Base-by-base conservation (phyloP, 2,329 filamentous ascomycete genomes). In the Penicillium olsonii region DNA sequence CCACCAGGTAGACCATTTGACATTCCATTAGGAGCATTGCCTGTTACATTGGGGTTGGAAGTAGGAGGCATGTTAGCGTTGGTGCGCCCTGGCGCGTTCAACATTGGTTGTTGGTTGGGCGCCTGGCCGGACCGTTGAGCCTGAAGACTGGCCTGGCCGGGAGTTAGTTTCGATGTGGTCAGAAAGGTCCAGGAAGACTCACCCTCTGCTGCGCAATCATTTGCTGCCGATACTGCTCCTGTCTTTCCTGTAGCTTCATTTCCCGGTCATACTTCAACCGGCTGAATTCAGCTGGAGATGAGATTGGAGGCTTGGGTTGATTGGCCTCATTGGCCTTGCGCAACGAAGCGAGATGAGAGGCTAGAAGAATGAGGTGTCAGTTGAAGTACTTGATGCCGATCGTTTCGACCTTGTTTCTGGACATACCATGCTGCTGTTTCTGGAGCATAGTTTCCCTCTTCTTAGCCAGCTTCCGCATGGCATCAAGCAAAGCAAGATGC, bases 391-490 rank as follows among this genome's bases (percentile, higher is more conserved):
- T 42, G n/a, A 12, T 19, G 37, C 35, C 10, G 24, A 14, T n/a
- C 22, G 17, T 18, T 12, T 3, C 7, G 8, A 9, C 26, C 6
- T 18, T 4, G 40, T 34, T 19, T n/a, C 24, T 14, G 26, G 40
- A 53, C 70, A 68, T 70, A 79, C 78, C 79, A 66, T 96, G 90
- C 65, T 92, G 88, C 67, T 94, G 89, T 75, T 97, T 97, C 66
- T 94, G 90, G 22, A 84, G 76, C 20, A 84, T 81, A 10, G 88
- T 87, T 72, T 99, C 94, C 20, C 92, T 84, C 73, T 96, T 97
- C 78, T 96, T 95, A 1, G 92, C 92, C 40, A 96, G 72, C 68
- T 97, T 99, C 35, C 92, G 84, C 90, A 97, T 96, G 3, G 89
- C 89, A 71, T 97, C 92, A 59, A 99, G 86, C 62, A 97, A 80